Conservation (phyloP, 1,139 yeast species). For the Debaryomyces udenii region DNA sequence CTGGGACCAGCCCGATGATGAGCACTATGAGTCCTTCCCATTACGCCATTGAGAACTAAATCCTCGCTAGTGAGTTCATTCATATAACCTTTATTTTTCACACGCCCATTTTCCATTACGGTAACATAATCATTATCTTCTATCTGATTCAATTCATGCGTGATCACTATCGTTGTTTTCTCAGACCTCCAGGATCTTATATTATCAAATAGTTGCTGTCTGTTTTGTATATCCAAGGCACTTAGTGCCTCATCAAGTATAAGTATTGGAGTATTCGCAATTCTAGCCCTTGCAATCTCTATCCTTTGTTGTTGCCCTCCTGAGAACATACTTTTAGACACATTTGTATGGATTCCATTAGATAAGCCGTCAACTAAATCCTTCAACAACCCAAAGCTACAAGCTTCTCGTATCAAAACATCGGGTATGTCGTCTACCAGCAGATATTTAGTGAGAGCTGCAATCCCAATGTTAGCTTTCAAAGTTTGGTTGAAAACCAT, state of each 20-base stretch:
- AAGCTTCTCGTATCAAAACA: constrained; percentile 44
- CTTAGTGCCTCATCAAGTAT: constrained; percentile 85
- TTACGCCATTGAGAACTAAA: constrained; percentile 11
- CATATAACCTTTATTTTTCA: constrained; percentile 34
- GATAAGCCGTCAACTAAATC: constrained; percentile 51
- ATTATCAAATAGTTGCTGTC: constrained; percentile 46
- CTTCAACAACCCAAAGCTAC: constrained; percentile 53
- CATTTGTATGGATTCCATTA: constrained; percentile 54
- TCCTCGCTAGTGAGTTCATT: constrained; percentile 17
- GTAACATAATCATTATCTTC: constrained; percentile 55
- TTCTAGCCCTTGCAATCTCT: constrained; percentile 78
- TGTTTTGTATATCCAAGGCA: constrained; percentile 65
- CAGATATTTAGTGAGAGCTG: constrained; percentile 31
- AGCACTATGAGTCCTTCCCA: background rate
- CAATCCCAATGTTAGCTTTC: constrained; percentile 61
- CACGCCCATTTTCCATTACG: constrained; percentile 59
- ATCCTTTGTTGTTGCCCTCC: constrained; percentile 91
- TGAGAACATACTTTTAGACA: constrained; percentile 63
- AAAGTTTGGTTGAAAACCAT: constrained; percentile 66
- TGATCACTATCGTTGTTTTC: constrained; percentile 76
- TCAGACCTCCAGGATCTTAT: constrained; percentile 64
- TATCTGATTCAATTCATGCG: constrained; percentile 73
- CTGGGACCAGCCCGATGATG: too few species aligned
- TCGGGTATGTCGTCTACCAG: constrained; percentile 28
- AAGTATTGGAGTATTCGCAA: constrained; percentile 72